A percentile compares a stretch with the other conserved stretches of the same genome.
These are phyloP conservation scores for Alternaria triticina DNA, from an alignment of 2,329 filamentous ascomycete genomes.

Conservation along the genomic window DNA sequence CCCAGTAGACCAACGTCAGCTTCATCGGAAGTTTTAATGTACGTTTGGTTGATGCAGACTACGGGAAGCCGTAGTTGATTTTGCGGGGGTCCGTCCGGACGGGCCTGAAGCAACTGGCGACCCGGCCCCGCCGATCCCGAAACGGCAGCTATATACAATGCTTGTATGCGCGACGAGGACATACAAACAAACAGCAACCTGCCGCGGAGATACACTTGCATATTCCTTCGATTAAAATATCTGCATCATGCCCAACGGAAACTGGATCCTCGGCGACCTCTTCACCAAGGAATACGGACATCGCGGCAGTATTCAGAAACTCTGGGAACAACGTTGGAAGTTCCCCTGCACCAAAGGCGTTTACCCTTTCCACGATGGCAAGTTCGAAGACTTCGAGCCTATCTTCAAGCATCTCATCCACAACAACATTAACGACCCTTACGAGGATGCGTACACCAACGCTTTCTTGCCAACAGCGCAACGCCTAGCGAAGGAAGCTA, in stretches of 20 bases:
- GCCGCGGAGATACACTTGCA: neutral
- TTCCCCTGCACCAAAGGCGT: slow-evolving; percentile 54
- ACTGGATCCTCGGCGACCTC: slow-evolving; percentile 46
- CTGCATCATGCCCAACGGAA: slow-evolving; percentile 32
- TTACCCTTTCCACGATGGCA: slow-evolving; percentile 76
- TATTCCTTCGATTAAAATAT: neutral
- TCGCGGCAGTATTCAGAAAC: slow-evolving; percentile 37
- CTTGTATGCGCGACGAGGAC: neutral
- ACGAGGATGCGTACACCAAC: slow-evolving; percentile 67
- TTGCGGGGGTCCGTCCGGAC: slow-evolving; percentile 30
- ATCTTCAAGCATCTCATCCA: slow-evolving; percentile 52
- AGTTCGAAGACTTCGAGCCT: slow-evolving; percentile 71
- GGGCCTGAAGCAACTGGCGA: slow-evolving; percentile 9
- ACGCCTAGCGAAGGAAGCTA: slow-evolving; percentile 59
- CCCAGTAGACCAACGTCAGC: neutral
- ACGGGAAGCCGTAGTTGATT: neutral
- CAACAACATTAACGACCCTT: slow-evolving; percentile 70
- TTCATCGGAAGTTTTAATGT: neutral
- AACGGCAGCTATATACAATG: slow-evolving; percentile 13
- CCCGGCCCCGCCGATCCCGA: slow-evolving; percentile 35
- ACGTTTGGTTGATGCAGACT: neutral
- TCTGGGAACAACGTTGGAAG: slow-evolving; percentile 46
- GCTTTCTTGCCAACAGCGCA: slow-evolving; percentile 66
- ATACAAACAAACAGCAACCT: neutral
- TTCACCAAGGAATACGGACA: slow-evolving; percentile 48